Conservation (phyloP, 495 filamentous ascomycete genomes). For the Trypethelium eluteriae region DNA sequence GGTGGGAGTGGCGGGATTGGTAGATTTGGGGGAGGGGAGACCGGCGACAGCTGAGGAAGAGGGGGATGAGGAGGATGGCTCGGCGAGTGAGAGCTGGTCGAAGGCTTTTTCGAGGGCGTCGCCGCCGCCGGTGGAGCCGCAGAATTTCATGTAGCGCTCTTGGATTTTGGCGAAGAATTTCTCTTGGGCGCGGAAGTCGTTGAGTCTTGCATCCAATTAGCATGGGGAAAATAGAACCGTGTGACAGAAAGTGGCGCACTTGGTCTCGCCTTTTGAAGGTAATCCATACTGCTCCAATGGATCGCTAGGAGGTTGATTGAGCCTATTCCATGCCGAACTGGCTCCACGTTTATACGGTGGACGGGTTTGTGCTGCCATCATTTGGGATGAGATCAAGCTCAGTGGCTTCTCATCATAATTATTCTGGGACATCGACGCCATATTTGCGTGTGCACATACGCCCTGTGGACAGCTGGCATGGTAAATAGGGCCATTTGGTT, state of each 20-base stretch:
- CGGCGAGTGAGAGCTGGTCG: conserved; percentile 51
- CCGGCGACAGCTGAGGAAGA: conserved; percentile 38
- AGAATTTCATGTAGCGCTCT: conserved; percentile 80
- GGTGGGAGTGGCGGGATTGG: conserved; percentile 13
- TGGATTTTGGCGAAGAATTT: conserved; percentile 78
- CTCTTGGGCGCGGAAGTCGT: conserved; percentile 68
- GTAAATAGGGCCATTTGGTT: background rate
- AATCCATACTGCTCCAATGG: conserved; percentile 70
- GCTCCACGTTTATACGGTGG: conserved; percentile 40
- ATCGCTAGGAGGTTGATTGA: conserved; percentile 64
- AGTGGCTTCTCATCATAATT: background rate
- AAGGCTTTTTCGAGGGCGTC: conserved; percentile 68
- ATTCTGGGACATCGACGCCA: background rate
- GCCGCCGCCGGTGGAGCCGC: conserved; percentile 55
- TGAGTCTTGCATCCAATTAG: conserved; percentile 47
- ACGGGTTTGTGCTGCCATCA: conserved; percentile 26
- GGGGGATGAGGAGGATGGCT: conserved; percentile 34
- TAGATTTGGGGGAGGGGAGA: conserved; percentile 18
- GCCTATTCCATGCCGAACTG: conserved; percentile 55
- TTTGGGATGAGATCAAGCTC: conserved; percentile 18
- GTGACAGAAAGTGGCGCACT: conserved; percentile 17
- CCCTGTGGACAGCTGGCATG: background rate
- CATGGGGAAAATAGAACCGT: background rate
- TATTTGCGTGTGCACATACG: background rate
- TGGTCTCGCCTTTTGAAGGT: conserved; percentile 77